Conservation (phyloP, 2,329 filamentous ascomycete species). For the Exserohilum turcica region DNA sequence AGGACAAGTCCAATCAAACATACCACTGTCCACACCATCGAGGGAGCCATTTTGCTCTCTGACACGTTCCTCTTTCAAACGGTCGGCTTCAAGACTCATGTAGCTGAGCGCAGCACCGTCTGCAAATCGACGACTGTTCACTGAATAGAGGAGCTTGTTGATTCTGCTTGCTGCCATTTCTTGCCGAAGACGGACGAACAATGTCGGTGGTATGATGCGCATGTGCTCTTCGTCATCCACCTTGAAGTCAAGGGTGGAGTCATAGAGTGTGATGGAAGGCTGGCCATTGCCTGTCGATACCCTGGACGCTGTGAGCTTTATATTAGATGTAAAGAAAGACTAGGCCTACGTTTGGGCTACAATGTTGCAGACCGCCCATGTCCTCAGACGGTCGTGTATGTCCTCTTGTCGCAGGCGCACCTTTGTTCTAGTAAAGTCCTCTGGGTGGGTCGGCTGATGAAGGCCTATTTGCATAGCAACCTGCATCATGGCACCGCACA, state of each 20-base stretch:
- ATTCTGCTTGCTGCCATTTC: slow-evolving; percentile 48
- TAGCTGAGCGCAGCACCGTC: slow-evolving; percentile 41
- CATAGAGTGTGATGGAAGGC: slow-evolving; percentile 77
- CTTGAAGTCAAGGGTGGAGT: slow-evolving; percentile 66
- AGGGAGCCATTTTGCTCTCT: slow-evolving; percentile 27
- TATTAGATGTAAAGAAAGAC: slow-evolving; percentile 6
- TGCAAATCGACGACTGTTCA: slow-evolving; percentile 39
- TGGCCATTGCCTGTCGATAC: slow-evolving; percentile 85
- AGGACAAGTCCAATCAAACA: background rate
- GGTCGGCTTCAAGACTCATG: slow-evolving; percentile 45
- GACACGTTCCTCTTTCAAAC: slow-evolving; percentile 42
- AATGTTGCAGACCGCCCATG: slow-evolving; percentile 85
- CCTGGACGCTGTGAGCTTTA: slow-evolving; percentile 46
- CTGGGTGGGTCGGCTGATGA: slow-evolving; percentile 78
- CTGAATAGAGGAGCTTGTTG: slow-evolving; percentile 45
- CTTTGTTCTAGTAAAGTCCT: slow-evolving; percentile 79
- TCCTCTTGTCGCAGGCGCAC: slow-evolving; percentile 79
- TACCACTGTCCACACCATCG: slow-evolving; percentile 44
- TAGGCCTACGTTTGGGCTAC: slow-evolving; percentile 69
- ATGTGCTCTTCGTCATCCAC: slow-evolving; percentile 46
- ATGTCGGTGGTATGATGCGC: slow-evolving; percentile 41
- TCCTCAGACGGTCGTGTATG: slow-evolving; percentile 76
- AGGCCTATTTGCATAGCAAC: slow-evolving; percentile 82
- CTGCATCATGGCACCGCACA: slow-evolving; percentile 86
- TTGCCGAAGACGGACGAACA: slow-evolving; percentile 46